phyloP scores from a whole-genome alignment of 2,329 filamentous ascomycete genomes.

The Sclerotinia glacialis region DNA sequence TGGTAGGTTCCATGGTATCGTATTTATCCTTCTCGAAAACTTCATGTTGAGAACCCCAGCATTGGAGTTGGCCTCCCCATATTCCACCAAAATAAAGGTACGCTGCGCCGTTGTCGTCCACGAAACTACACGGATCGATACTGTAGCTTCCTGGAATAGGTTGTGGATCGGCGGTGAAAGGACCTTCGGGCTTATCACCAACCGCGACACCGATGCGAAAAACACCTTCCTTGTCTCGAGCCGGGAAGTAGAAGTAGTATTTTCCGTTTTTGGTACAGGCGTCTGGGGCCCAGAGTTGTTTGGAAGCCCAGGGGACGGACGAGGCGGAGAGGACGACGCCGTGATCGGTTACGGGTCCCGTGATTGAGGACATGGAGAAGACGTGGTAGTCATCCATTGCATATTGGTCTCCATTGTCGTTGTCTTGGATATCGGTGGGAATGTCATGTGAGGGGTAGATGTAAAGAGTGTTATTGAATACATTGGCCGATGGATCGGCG shows the following conservation, averaged over 20 bases:
- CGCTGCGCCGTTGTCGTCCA: conserved; percentile 66
- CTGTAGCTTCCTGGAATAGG: conserved; percentile 68
- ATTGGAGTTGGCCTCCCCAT: conserved; percentile 79
- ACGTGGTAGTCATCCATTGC: conserved; percentile 85
- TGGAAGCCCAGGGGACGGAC: conserved; percentile 72
- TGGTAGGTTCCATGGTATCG: conserved; percentile 58
- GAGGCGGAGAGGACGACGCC: conserved; percentile 63
- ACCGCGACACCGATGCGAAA: conserved; percentile 75
- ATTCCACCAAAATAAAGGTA: conserved; percentile 77
- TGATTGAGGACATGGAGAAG: conserved; percentile 55
- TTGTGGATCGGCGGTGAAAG: conserved; percentile 63
- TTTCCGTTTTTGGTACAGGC: conserved; percentile 65
- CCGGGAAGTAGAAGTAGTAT: conserved; percentile 77
- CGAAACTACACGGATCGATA: conserved; percentile 74
- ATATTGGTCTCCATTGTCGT: conserved; percentile 83
- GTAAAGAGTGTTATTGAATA: conserved; percentile 72
- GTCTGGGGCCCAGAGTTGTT: conserved; percentile 80
- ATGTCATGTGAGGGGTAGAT: conserved; percentile 80
- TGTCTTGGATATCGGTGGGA: conserved; percentile 70
- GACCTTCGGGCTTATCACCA: conserved; percentile 61
- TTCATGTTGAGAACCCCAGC: conserved; percentile 50
- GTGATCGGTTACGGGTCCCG: conserved; percentile 62
- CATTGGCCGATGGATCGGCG: conserved; percentile 76
- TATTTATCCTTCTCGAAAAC: conserved; percentile 56
- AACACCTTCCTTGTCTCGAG: conserved; percentile 64